Conservation (phyloP, 1,284 basidiomycete genomes). For the Chondrostereum purpureum region DNA sequence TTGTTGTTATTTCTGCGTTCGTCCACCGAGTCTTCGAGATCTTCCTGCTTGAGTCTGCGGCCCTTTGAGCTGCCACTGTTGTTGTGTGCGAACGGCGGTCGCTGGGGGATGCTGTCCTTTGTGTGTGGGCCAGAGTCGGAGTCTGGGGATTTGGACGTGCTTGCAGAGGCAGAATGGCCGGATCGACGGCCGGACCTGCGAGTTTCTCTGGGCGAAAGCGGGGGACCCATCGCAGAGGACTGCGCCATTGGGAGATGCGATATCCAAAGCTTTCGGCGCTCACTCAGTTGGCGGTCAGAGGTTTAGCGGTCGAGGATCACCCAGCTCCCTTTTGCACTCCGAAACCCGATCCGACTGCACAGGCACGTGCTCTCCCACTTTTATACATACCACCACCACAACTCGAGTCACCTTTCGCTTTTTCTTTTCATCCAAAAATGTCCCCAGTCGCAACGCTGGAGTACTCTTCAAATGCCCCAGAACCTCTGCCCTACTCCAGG, state of each 20-base stretch:
- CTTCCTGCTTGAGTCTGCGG: constrained; percentile 70
- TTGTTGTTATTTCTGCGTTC: constrained; percentile 47
- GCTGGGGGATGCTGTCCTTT: constrained; percentile 43
- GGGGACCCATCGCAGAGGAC: constrained; percentile 60
- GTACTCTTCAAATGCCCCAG: constrained; percentile 61
- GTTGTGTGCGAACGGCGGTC: constrained; percentile 37
- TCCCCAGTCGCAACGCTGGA: constrained; percentile 50
- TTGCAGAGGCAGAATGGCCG: constrained; percentile 56
- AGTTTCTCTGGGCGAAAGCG: constrained; percentile 68
- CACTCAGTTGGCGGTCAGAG: neutral
- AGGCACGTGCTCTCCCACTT: neutral
- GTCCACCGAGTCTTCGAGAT: constrained; percentile 55
- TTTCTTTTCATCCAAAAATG: constrained; percentile 25
- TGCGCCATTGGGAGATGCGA: too few relatives aligned
- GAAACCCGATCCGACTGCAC: neutral
- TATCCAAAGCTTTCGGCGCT: neutral
- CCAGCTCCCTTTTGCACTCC: neutral
- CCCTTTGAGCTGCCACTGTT: constrained; percentile 38
- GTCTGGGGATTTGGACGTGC: constrained; percentile 68
- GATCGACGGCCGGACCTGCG: constrained; percentile 70
- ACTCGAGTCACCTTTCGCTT: neutral
- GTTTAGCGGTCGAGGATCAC: too few relatives aligned
- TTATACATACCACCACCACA: neutral
- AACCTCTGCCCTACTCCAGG: constrained; percentile 58
- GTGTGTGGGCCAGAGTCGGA: constrained; percentile 43